phyloP scores from a whole-genome alignment of 2,329 filamentous ascomycete species.

The Lecanosticta acicola region DNA sequence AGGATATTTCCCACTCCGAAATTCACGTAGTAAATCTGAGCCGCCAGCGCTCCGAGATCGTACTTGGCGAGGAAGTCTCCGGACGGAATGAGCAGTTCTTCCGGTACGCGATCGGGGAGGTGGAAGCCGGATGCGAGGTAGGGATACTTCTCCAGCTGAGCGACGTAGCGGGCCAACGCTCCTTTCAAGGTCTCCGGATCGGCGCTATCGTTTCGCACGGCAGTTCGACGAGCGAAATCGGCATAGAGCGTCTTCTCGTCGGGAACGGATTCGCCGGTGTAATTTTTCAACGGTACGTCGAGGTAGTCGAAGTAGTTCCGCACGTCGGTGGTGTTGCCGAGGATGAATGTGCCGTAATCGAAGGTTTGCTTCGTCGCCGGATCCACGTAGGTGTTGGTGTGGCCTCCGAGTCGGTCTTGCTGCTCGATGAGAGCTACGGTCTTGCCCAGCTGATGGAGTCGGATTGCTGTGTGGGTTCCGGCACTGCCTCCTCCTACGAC shows the following conservation, averaged over 20 bases:
- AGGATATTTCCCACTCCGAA: constrained; percentile 45
- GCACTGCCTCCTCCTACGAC: constrained; percentile 42
- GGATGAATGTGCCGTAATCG: constrained; percentile 38
- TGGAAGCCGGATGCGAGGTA: constrained; percentile 39
- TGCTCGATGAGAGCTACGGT: constrained; percentile 39
- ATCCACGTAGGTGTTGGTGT: constrained; percentile 45
- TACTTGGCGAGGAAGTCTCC: constrained; percentile 47
- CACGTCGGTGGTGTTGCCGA: constrained; percentile 39
- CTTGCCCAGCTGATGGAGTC: constrained; percentile 35
- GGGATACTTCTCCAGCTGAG: constrained; percentile 23
- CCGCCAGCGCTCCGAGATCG: constrained; percentile 39
- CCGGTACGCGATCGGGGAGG: constrained; percentile 40
- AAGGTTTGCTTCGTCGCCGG: constrained; percentile 30
- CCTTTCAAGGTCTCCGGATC: neutral
- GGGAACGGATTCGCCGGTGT: constrained; percentile 14
- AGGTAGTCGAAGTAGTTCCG: constrained; percentile 44
- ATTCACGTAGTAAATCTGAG: constrained; percentile 38
- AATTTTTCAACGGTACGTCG: constrained; percentile 32
- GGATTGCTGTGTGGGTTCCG: constrained; percentile 39
- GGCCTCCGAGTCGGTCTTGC: constrained; percentile 37
- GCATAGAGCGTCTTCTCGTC: constrained; percentile 1
- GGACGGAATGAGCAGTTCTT: constrained; percentile 45
- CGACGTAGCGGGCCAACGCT: constrained; percentile 13
- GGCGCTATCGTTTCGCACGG: constrained; percentile 2
- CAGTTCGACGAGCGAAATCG: neutral